A percentile compares a stretch with the other conserved stretches of the same genome.
Conservation (phyloP, 2,329 filamentous ascomycete genomes). For the Pezicula rhizophila region DNA sequence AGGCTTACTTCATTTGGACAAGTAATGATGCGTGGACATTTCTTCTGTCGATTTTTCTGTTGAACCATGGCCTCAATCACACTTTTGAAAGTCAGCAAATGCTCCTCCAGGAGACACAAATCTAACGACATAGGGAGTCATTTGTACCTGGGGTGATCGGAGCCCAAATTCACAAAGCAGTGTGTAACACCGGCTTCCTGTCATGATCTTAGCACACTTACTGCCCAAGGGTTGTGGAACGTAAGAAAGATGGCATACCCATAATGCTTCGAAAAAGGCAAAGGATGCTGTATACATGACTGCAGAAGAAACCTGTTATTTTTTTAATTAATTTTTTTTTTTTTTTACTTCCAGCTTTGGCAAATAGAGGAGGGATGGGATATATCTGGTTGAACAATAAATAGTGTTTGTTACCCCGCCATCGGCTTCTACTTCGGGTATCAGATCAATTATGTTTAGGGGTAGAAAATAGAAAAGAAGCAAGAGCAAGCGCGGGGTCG, state of each 20-base stretch:
- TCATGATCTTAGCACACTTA: constrained; percentile 12
- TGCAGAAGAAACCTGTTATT: not conserved
- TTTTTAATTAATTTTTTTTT: too few relatives aligned
- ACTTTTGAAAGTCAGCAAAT: not conserved
- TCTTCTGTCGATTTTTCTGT: constrained; percentile 58
- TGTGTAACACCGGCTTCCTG: constrained; percentile 40
- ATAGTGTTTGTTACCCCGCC: too few relatives aligned
- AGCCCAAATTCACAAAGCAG: constrained; percentile 55
- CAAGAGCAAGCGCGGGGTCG: too few relatives aligned
- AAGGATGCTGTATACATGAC: constrained; percentile 29
- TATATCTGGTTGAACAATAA: too few relatives aligned
- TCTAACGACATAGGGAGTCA: too few relatives aligned
- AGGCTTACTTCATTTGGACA: constrained; percentile 60
- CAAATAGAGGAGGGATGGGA: too few relatives aligned
- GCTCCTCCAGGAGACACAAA: too few relatives aligned
- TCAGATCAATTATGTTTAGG: too few relatives aligned
- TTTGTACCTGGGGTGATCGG: constrained; percentile 46
- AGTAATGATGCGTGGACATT: constrained; percentile 63
- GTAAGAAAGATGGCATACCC: constrained; percentile 32
- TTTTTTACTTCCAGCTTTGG: too few relatives aligned
- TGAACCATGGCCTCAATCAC: constrained; percentile 71
- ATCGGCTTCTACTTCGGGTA: too few relatives aligned
- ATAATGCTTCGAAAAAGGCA: constrained; percentile 68
- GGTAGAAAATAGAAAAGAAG: too few relatives aligned
- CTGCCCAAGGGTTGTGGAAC: constrained; percentile 21